These are phyloP conservation scores for Paracorniculantispora psalliotae DNA, from an alignment of 2,329 filamentous ascomycete species.

Conservation along the genomic window DNA sequence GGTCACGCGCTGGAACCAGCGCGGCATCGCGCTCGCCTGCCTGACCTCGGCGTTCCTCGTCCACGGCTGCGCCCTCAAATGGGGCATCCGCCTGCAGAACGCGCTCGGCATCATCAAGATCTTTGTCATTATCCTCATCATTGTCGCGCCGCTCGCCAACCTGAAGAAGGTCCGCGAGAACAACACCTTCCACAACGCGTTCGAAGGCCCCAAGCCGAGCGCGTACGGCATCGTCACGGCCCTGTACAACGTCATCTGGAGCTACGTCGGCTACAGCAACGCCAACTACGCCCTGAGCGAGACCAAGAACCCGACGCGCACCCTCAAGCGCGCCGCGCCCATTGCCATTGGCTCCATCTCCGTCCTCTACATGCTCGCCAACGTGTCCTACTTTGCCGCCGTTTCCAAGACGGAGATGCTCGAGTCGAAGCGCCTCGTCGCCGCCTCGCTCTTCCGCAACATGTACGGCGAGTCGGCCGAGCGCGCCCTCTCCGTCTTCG, in stretches of 20 bases:
- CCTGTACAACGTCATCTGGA: conserved; percentile 68
- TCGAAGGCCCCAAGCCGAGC: conserved; percentile 60
- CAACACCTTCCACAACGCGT: conserved; percentile 59
- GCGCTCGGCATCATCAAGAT: conserved; percentile 61
- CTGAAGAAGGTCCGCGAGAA: conserved; percentile 53
- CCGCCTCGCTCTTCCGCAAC: conserved; percentile 51
- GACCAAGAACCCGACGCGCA: conserved; percentile 60
- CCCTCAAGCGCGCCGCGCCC: conserved; percentile 61
- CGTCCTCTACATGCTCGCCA: conserved; percentile 60
- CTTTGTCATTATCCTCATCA: conserved; percentile 59
- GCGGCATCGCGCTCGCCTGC: conserved; percentile 61
- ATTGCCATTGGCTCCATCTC: conserved; percentile 54
- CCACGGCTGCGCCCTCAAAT: conserved; percentile 58
- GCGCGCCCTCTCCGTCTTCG: conserved; percentile 58
- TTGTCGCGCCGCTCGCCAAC: conserved; percentile 57
- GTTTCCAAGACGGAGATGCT: conserved; percentile 51
- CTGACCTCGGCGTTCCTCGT: conserved; percentile 61
- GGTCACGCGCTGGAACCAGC: conserved; percentile 61
- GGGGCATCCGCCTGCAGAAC: conserved; percentile 65
- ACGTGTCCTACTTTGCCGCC: conserved; percentile 62
- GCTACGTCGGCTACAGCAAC: conserved; percentile 63
- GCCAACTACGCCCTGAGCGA: conserved; percentile 63
- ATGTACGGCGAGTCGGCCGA: conserved; percentile 51
- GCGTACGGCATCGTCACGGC: conserved; percentile 65
- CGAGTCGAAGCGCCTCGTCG: conserved; percentile 45